Evolutionary conservation across 2,329 filamentous ascomycete genomes (phyloP).

Genomic region (Aspergillus novofumigatus): DNA sequence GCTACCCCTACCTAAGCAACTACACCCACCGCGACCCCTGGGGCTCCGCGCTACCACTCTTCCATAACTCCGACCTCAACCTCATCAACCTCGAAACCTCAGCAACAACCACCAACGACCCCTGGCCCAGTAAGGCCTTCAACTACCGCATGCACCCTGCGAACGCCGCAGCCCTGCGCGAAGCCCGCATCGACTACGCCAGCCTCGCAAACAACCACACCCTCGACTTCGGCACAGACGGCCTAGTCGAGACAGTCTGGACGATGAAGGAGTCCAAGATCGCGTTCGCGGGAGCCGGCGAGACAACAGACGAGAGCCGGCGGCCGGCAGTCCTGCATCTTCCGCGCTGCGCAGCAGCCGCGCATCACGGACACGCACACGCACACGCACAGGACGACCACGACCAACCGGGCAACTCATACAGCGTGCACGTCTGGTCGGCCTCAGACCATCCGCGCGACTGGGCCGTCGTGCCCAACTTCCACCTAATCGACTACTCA

Average conservation of each 20-base stretch:
- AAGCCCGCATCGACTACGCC: slow-evolving; percentile 31
- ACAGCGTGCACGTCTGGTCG: slow-evolving; percentile 31
- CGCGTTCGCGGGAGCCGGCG: slow-evolving; percentile 30
- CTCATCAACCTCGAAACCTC: slow-evolving; percentile 41
- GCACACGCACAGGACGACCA: neutral
- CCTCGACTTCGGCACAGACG: slow-evolving; percentile 33
- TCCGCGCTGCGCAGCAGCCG: slow-evolving; percentile 2
- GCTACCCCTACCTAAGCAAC: slow-evolving; percentile 17
- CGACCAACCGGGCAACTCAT: neutral
- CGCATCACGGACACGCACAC: neutral
- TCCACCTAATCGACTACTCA: slow-evolving; percentile 37
- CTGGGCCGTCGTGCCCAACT: slow-evolving; percentile 30
- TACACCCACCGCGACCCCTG: slow-evolving; percentile 30
- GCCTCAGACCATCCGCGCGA: slow-evolving; percentile 35
- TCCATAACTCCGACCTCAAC: slow-evolving; percentile 30
- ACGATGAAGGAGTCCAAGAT: slow-evolving; percentile 24
- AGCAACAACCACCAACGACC: slow-evolving; percentile 25
- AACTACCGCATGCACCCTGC: slow-evolving; percentile 41
- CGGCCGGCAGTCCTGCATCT: slow-evolving; percentile 27
- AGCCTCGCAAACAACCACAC: slow-evolving; percentile 40
- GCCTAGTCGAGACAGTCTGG: slow-evolving; percentile 33
- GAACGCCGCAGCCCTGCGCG: slow-evolving; percentile 30
- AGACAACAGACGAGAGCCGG: slow-evolving; percentile 24
- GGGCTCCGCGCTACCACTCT: slow-evolving; percentile 31
- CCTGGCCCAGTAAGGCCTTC: slow-evolving; percentile 39